Evolutionary conservation across 2,329 filamentous ascomycete species (phyloP), one percentile per base, ranked within the genome.

Genomic region (Xenoacremonium recifei): DNA sequence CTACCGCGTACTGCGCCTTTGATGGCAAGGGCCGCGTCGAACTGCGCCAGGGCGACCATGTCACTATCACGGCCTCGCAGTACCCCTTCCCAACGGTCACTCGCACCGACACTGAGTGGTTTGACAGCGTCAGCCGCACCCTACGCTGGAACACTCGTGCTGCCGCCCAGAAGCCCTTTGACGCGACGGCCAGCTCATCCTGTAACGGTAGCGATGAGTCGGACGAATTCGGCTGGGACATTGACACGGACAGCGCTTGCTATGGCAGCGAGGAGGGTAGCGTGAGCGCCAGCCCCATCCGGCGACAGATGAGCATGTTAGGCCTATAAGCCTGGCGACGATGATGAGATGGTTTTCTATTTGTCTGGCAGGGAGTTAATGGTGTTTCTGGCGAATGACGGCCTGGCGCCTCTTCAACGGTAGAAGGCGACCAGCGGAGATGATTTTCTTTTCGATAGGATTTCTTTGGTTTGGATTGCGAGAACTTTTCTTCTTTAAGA

Each of bases 71-170:
- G 30, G 93, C 93, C 4, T 95, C 88, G 21, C 90, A 95, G 63
- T 99, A 96, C 60, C 93, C 93, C 1, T 97, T 99, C 71, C 93
- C 93, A 3, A 97, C 93, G 1, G 92, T 99, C 32, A 89, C 95
- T 44, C 87, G 89, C 50, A 89, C 86, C 49, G 85, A 85, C 47
- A 87, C 85, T 1, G 93, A 99, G 65, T 99, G 93, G 93, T 96
- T 99, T 62, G 88, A 96, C 65, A 95, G 89, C 59, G 89, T 99
- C 36, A 89, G 88, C 39, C 82, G 92, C 47, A 96, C 92, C 4
- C 75, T 99, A 45, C 80, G 91, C 49, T 99, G 93, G 93, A 99
- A 99, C 68, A 92, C 87, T 19, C 80, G 93, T 34, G 91, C 90
- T 4, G 91, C 92, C 5, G 85, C 85, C 40, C 93, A 99, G 67